These are phyloP conservation scores for Oryza brachyantha DNA, from an alignment of 176 grass and related monocot genomes.

Conservation along the genomic window DNA sequence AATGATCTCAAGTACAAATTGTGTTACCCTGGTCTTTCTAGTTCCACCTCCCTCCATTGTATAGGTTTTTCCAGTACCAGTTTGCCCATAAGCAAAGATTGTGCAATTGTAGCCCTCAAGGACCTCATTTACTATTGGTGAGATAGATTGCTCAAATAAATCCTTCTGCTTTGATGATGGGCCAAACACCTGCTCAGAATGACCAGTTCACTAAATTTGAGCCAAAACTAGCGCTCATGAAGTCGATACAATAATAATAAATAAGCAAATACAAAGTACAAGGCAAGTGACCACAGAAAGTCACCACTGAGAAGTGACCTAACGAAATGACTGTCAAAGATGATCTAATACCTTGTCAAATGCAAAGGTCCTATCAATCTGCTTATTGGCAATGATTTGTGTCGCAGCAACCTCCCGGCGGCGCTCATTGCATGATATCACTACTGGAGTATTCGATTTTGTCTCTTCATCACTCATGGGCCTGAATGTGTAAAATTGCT, in stretches of 20 bases:
- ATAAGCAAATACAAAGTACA: conserved; percentile 11
- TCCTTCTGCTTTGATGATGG: conserved; percentile 89
- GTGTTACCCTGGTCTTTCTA: conserved; percentile 77
- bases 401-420: conserved; percentile 81
- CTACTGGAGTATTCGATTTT: conserved; percentile 75
- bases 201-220: conserved; percentile 21
- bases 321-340: neutral
- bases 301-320: neutral
- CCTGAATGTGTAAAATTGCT: conserved; percentile 39
- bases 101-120: conserved; percentile 99
- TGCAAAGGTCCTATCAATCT: conserved; percentile 86
- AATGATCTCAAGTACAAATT: neutral
- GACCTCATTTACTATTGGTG: conserved; percentile 96
- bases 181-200: conserved; percentile 78
- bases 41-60: conserved; percentile 99
- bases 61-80: conserved; percentile 95
- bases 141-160: conserved; percentile 91
- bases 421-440: conserved; percentile 87
- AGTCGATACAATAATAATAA: conserved; percentile 10
- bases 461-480: conserved; percentile 93
- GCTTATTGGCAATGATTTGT: conserved; percentile 95
- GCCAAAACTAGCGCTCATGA: conserved; percentile 21
- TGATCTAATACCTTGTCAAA: conserved; percentile 84
- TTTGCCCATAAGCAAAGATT: conserved; percentile 99
- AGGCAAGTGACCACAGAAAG: neutral